A percentile compares a stretch with the other conserved stretches of the same genome.
Conservation (phyloP, 2,329 filamentous ascomycete genomes). For the Colletotrichum aenigma region DNA sequence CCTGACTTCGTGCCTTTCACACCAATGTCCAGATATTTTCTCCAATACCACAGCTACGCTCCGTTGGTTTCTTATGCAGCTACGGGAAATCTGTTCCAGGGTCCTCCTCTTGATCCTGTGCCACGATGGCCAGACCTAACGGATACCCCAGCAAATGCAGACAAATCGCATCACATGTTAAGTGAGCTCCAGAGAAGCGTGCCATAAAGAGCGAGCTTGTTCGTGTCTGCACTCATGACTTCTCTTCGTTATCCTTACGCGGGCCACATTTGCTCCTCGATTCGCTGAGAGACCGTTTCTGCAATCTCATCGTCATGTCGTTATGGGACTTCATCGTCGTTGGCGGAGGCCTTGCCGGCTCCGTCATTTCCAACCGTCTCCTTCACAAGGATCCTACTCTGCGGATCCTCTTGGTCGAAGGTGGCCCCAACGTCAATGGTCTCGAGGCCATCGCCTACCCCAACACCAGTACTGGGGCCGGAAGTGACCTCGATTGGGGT, state of each 20-base stretch:
- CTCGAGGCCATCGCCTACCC: conserved; percentile 27
- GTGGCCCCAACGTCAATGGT: conserved; percentile 33
- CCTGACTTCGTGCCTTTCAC: background rate
- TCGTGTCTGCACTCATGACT: background rate
- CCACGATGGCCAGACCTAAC: background rate
- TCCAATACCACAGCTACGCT: background rate
- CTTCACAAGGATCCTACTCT: conserved; percentile 23
- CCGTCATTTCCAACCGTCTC: conserved; percentile 38
- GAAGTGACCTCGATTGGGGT: conserved; percentile 34
- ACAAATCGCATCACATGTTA: background rate
- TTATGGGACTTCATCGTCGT: conserved; percentile 40
- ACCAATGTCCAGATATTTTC: background rate
- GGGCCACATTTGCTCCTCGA: background rate
- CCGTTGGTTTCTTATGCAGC: background rate
- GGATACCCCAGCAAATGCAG: background rate
- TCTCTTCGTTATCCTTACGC: background rate
- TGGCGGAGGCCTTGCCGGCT: conserved; percentile 39
- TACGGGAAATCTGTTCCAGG: background rate
- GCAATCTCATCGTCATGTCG: background rate
- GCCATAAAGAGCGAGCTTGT: background rate
- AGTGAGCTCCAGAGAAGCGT: background rate
- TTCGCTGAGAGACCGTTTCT: background rate
- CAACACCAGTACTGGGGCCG: conserved; percentile 20
- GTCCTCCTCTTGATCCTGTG: background rate
- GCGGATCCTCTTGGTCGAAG: conserved; percentile 43